Evolutionary conservation across 2,329 filamentous ascomycete genomes (phyloP).

Genomic region (Exophiala sp.): DNA sequence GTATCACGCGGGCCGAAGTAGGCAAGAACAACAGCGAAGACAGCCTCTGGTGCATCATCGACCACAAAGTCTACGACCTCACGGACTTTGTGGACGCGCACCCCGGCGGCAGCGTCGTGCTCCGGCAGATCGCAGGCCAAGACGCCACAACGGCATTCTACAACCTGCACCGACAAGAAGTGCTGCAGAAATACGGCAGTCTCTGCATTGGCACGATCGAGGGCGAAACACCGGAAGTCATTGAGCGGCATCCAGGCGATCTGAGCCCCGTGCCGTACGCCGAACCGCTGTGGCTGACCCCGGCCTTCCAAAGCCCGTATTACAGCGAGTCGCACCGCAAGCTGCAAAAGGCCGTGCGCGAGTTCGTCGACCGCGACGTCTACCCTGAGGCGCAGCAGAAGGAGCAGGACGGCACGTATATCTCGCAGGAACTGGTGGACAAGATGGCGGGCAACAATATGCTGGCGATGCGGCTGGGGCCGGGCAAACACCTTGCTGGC

Average conservation of each 20-base stretch:
- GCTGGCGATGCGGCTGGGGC: conserved; percentile 61
- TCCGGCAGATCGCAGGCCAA: conserved; percentile 39
- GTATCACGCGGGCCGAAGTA: conserved; percentile 34
- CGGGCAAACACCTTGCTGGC: conserved; percentile 61
- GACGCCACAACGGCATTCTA: conserved; percentile 51
- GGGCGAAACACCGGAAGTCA: conserved; percentile 68
- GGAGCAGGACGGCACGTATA: conserved; percentile 60
- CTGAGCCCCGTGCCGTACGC: conserved; percentile 74
- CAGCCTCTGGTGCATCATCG: conserved; percentile 52
- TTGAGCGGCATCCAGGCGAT: conserved; percentile 63
- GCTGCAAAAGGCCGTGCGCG: conserved; percentile 62
- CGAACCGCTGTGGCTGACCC: conserved; percentile 75
- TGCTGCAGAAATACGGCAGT: conserved; percentile 70
- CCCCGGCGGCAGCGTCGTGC: conserved; percentile 43
- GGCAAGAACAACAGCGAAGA: conserved; percentile 45
- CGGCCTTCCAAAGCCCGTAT: conserved; percentile 67
- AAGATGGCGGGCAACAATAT: conserved; percentile 62
- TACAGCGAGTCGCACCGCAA: conserved; percentile 59
- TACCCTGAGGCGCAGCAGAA: conserved; percentile 60
- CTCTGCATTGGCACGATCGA: conserved; percentile 70
- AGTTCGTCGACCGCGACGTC: conserved; percentile 60
- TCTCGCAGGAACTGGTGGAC: conserved; percentile 58
- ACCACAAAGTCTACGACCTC: conserved; percentile 56
- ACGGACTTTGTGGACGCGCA: conserved; percentile 55
- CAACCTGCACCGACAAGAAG: conserved; percentile 86